A percentile compares a stretch with the other conserved stretches of the same genome.
phyloP scores from a whole-genome alignment of 2,329 filamentous ascomycete species.

The Colletotrichum costaricense region DNA sequence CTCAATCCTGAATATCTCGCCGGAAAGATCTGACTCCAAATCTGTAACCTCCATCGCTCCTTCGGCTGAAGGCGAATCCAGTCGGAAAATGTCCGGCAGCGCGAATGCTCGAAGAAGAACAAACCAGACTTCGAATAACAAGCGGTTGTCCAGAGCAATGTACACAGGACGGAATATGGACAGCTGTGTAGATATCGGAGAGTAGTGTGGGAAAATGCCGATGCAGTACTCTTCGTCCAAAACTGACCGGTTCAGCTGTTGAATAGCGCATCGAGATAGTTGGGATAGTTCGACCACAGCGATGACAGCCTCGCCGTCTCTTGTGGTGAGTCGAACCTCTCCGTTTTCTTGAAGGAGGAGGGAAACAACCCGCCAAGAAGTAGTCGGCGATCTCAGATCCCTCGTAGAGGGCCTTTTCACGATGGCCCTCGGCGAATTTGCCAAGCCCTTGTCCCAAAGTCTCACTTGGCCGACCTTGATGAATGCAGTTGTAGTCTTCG shows the following conservation, averaged over 20 bases:
- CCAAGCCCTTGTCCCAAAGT: constrained; percentile 85
- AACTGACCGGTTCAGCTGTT: constrained; percentile 90
- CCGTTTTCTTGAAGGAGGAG: constrained; percentile 96
- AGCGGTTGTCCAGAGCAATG: constrained; percentile 84
- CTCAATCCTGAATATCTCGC: constrained; percentile 70
- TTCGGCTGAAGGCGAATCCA: constrained; percentile 59
- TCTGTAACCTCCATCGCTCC: constrained; percentile 51
- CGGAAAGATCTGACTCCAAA: constrained; percentile 51
- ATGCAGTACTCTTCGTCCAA: constrained; percentile 94
- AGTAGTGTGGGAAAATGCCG: constrained; percentile 94
- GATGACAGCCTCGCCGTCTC: constrained; percentile 83
- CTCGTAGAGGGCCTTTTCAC: constrained; percentile 68
- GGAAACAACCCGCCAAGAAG: constrained; percentile 86
- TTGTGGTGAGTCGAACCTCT: constrained; percentile 89
- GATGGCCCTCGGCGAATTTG: constrained; percentile 65
- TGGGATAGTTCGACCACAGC: constrained; percentile 89
- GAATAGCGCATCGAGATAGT: constrained; percentile 88
- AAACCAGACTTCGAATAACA: constrained; percentile 98
- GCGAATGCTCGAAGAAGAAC: constrained; percentile 91
- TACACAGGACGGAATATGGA: constrained; percentile 90
- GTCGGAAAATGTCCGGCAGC: constrained; percentile 87
- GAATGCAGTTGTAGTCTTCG: constrained; percentile 67
- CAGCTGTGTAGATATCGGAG: constrained; percentile 76
- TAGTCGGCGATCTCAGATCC: constrained; percentile 63
- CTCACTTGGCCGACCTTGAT: constrained; percentile 96